These are phyloP conservation scores for Ganoderma meredithae DNA, from an alignment of 1,284 basidiomycete species.

Conservation along the genomic window DNA sequence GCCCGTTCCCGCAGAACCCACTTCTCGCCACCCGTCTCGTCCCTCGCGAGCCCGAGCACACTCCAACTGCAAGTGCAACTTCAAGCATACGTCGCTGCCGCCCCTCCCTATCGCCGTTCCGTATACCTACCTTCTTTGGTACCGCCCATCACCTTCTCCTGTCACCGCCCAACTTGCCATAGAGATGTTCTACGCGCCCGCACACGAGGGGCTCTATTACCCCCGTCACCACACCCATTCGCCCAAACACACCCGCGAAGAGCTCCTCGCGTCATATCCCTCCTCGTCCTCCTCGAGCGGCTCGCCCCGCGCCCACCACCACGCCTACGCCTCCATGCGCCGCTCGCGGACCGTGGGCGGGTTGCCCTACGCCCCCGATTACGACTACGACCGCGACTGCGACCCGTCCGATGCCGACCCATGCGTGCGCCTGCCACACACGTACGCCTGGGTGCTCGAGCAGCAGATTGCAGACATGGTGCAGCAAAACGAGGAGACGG, in stretches of 20 bases:
- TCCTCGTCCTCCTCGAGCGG: constrained; percentile 18
- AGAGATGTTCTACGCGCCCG: constrained; percentile 19
- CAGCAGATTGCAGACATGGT: constrained; percentile 54
- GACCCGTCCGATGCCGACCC: constrained; percentile 29
- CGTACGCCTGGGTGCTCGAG: constrained; percentile 63
- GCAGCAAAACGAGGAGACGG: constrained; percentile 56
- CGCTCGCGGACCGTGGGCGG: constrained; percentile 28
- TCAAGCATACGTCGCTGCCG: too few species aligned
- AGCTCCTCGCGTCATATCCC: constrained; percentile 16
- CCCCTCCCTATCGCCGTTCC: constrained; percentile 1
- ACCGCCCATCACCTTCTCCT: not conserved
- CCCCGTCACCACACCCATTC: constrained; percentile 22
- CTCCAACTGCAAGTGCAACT: not conserved
- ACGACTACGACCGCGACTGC: constrained; percentile 18
- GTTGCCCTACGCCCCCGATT: constrained; percentile 21
- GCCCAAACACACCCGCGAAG: constrained; percentile 25
- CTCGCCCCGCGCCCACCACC: constrained; percentile 21
- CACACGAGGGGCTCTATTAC: constrained; percentile 24
- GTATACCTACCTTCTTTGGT: not conserved
- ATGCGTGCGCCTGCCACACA: constrained; percentile 52
- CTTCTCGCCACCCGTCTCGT: not conserved
- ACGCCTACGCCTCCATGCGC: constrained; percentile 19
- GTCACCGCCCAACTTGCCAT: not conserved
- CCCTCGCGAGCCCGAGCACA: constrained; percentile 6
- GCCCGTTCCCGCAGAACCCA: constrained; percentile 1